phyloP scores from a whole-genome alignment of 805 yeast species.

The Kurtzmaniella cleridarum region DNA sequence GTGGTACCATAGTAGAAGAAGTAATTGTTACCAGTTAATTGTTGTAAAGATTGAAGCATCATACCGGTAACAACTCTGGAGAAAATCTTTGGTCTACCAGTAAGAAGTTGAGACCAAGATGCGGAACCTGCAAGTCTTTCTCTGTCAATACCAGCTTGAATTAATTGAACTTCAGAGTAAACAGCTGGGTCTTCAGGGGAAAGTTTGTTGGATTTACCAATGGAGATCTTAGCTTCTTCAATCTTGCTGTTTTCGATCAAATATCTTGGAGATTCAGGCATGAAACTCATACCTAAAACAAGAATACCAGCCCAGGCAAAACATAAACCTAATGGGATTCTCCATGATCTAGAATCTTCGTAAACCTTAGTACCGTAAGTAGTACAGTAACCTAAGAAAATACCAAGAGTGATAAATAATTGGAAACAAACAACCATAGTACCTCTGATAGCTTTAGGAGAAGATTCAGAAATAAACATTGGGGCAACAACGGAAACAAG shows the following conservation, averaged over 20 bases:
- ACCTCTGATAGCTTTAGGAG: conserved; percentile 71
- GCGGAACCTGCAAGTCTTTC: conserved; percentile 62
- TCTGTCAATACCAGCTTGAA: conserved; percentile 57
- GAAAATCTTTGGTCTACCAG: conserved; percentile 59
- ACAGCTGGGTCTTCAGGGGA: conserved; percentile 50
- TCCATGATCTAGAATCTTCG: conserved; percentile 54
- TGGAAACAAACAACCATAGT: conserved; percentile 66
- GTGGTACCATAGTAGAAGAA: conserved; percentile 60
- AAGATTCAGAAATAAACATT: conserved; percentile 59
- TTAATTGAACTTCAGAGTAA: conserved; percentile 46
- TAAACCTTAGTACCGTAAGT: conserved; percentile 58
- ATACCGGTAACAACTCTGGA: conserved; percentile 54
- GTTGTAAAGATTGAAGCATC: conserved; percentile 54
- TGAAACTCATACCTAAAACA: conserved; percentile 46
- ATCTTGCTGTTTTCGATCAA: conserved; percentile 45
- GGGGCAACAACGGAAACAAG: conserved; percentile 66
- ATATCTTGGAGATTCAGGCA: conserved; percentile 70
- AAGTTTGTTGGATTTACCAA: conserved; percentile 56
- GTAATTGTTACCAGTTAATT: conserved; percentile 57
- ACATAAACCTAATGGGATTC: conserved; percentile 57
- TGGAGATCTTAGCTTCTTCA: conserved; percentile 50
- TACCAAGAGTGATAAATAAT: conserved; percentile 65
- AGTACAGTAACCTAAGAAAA: conserved; percentile 64
- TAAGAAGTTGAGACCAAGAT: conserved; percentile 56
- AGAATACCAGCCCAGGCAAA: conserved; percentile 49